Evolutionary conservation across 2,329 filamentous ascomycete genomes (phyloP).

Genomic region (Penicillium polonicum): DNA sequence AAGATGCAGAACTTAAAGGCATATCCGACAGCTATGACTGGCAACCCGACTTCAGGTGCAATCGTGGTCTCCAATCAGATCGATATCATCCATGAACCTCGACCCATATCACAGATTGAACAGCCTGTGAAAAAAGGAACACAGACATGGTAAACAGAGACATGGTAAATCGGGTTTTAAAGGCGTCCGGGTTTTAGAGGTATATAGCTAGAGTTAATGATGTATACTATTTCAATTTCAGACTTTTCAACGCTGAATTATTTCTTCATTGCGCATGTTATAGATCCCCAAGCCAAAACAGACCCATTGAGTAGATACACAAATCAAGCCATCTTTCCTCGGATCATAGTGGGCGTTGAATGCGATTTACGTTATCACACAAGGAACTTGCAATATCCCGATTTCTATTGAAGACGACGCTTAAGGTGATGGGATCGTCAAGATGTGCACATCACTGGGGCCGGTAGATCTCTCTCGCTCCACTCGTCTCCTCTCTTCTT

Average conservation of each 20-base stretch:
- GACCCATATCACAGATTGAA: background rate
- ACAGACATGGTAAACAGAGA: background rate
- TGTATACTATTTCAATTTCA: too few relatives aligned
- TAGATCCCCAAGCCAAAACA: background rate
- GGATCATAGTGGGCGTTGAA: background rate
- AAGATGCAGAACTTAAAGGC: constrained; percentile 42
- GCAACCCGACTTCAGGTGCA: constrained; percentile 20
- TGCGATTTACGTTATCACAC: background rate
- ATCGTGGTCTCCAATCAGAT: constrained; percentile 48
- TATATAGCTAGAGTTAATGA: background rate
- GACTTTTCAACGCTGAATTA: background rate
- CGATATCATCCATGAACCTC: constrained; percentile 33
- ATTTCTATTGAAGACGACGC: background rate
- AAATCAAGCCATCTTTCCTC: background rate
- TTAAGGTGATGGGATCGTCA: background rate
- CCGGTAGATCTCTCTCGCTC: background rate
- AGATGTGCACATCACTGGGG: background rate
- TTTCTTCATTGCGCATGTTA: background rate
- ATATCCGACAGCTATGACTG: constrained; percentile 17
- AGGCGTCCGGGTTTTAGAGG: background rate
- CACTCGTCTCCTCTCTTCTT: background rate
- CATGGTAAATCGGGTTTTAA: background rate
- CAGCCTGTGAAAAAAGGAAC: background rate
- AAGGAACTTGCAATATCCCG: too few relatives aligned
- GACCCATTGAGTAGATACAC: background rate